A percentile compares a stretch with the other conserved stretches of the same genome.
phyloP scores from a whole-genome alignment of 2,329 filamentous ascomycete species.

The Talaromyces sp. region DNA sequence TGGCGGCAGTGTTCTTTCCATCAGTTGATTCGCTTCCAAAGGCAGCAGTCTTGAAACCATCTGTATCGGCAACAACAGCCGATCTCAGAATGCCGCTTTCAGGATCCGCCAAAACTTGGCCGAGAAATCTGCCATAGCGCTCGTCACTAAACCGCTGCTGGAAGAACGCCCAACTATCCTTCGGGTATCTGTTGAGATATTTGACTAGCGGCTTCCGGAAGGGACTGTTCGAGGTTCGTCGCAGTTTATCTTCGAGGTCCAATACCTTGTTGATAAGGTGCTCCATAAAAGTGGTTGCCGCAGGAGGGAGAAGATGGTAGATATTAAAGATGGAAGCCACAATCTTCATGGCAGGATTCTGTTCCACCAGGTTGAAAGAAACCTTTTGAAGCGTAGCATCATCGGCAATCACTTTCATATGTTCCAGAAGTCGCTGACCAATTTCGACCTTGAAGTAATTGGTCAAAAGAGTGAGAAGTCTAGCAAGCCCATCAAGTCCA shows the following conservation, averaged over 20 bases:
- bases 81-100: slow-evolving; percentile 70
- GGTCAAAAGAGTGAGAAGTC: slow-evolving; percentile 82
- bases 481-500: slow-evolving; percentile 83
- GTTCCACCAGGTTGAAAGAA: slow-evolving; percentile 91
- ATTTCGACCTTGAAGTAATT: slow-evolving; percentile 99
- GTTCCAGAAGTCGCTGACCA: slow-evolving; percentile 83
- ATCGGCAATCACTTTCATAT: slow-evolving; percentile 86
- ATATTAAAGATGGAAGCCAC: slow-evolving; percentile 94
- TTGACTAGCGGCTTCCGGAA: slow-evolving; percentile 87
- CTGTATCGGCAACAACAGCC: slow-evolving; percentile 65
- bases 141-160: slow-evolving; percentile 74
- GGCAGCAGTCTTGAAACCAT: slow-evolving; percentile 61
- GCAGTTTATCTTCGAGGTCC: slow-evolving; percentile 75
- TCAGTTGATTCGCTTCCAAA: slow-evolving; percentile 59
- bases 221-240: slow-evolving; percentile 82
- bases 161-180: slow-evolving; percentile 78
- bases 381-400: slow-evolving; percentile 74
- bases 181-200: slow-evolving; percentile 88
- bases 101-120: slow-evolving; percentile 72
- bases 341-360: slow-evolving; percentile 87
- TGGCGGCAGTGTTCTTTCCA: slow-evolving; percentile 67
- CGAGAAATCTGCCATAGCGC: slow-evolving; percentile 83
- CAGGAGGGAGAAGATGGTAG: slow-evolving; percentile 88
- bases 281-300: slow-evolving; percentile 86
- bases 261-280: slow-evolving; percentile 85